phyloP scores from a whole-genome alignment of 176 grass and related monocot genomes.

The Elaeis guineensis region DNA sequence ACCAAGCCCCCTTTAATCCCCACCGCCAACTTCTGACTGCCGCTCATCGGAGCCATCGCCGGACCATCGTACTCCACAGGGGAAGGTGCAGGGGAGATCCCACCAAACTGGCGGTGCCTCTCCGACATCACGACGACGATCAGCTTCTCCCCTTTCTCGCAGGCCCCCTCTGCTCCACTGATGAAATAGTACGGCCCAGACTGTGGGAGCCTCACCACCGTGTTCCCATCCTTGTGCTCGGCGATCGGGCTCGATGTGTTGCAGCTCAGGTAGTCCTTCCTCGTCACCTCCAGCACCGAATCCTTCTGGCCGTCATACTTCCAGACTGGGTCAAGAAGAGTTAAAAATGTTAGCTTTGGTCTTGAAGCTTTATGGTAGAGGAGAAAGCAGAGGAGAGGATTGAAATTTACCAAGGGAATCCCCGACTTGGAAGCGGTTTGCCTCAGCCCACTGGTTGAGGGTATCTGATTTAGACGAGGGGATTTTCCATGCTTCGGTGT shows the following conservation, averaged over 20 bases:
- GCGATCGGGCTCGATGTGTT: constrained; percentile 26
- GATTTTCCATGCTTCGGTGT: constrained; percentile 21
- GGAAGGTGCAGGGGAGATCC: background rate
- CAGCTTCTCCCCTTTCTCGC: constrained; percentile 20
- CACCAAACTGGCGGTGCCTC: constrained; percentile 1
- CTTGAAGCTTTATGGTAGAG: too few species aligned
- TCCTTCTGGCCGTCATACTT: constrained; percentile 32
- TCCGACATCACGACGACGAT: constrained; percentile 34
- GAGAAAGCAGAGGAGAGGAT: constrained; percentile 1
- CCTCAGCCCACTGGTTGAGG: constrained; percentile 43
- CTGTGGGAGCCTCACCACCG: constrained; percentile 6
- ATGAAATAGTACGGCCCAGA: constrained; percentile 33
- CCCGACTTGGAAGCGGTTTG: constrained; percentile 32
- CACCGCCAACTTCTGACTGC: background rate
- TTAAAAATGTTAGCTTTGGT: background rate
- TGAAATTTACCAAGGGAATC: constrained; percentile 30
- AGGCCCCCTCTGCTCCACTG: constrained; percentile 13
- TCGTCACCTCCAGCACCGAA: constrained; percentile 38
- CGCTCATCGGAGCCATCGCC: constrained; percentile 11
- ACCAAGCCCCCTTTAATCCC: background rate
- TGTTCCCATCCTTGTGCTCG: constrained; percentile 17
- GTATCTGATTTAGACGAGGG: constrained; percentile 17
- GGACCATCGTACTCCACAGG: constrained; percentile 15
- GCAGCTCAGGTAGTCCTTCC: constrained; percentile 35
- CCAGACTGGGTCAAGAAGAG: constrained; percentile 22